These are phyloP conservation scores for Zostera marina DNA, from an alignment of 116 monocot genomes.

Conservation along the genomic window DNA sequence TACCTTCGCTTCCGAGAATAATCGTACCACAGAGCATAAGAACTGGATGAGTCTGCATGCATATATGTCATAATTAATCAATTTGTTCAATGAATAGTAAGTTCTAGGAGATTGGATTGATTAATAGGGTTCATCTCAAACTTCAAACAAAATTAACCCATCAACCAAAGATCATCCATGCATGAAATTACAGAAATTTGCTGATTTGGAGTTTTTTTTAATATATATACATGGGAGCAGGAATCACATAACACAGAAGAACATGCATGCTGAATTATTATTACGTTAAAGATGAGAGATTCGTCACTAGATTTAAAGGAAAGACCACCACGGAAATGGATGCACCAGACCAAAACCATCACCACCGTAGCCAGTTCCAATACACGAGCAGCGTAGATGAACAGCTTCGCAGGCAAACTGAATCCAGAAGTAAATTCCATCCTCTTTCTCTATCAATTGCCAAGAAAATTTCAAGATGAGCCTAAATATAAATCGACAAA, in stretches of 20 bases:
- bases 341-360: slow-evolving; percentile 78
- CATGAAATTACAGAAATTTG: too few relatives aligned
- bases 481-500: neutral
- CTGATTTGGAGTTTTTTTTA: too few relatives aligned
- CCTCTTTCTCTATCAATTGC: neutral
- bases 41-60: slow-evolving; percentile 84
- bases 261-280: neutral
- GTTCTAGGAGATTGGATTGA: too few relatives aligned
- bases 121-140: too few relatives aligned
- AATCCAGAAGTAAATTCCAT: slow-evolving; percentile 8
- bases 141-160: too few relatives aligned
- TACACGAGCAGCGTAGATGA: slow-evolving; percentile 60
- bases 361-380: slow-evolving; percentile 52
- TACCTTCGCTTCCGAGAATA: slow-evolving; percentile 86
- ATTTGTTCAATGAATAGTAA: neutral
- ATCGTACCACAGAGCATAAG: slow-evolving; percentile 89
- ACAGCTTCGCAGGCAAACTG: slow-evolving; percentile 41
- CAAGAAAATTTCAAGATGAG: neutral
- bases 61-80: neutral
- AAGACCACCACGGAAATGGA: slow-evolving; percentile 82
- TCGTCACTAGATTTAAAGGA: slow-evolving; percentile 70
- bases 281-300: slow-evolving; percentile 86
- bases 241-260: neutral
- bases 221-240: neutral
- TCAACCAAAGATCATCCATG: too few relatives aligned